Evolutionary conservation across 2,329 filamentous ascomycete genomes (phyloP), one percentile per base, ranked within the genome.

Genomic region (Trichoderma breve): DNA sequence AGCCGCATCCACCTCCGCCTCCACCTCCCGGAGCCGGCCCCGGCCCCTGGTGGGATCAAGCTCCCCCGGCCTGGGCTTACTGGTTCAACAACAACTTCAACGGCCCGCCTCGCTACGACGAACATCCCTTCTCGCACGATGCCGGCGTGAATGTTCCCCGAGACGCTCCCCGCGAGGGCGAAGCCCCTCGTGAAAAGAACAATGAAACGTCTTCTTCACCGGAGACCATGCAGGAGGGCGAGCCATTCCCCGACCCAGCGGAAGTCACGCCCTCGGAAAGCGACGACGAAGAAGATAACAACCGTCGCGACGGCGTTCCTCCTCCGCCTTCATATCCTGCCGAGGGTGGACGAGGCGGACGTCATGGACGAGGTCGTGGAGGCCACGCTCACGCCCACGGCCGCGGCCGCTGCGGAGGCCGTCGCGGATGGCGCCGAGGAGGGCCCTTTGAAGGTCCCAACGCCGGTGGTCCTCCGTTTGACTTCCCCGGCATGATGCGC

Each of bases 401-500:
- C n/a, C 24, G 63, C 7, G 71, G 74, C 24, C 51, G 63, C 4
- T 70, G 47, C 21, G 55, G 67, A 36, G 67, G 67, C 34, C 36
- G 36, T 51, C 67, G 58, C 32, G 67, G 58, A 70, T 63, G 39
- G 55, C 67, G 67, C 43, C 73, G 75, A 30, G 74, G 76, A 15
- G 72, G 73, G 6, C 64, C 30, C 32, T 73, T 77, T 21, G 74
- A 73, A 66, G 70, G 68, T 61, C 78, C 73, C 72, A 76, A 69
- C 63, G 79, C 76, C 70, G 77, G 76, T 61, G 77, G 76, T 65
- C 76, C 24, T 71, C 78, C 74, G 73, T 82, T 83, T 74, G 83
- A 84, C 75, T 79, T 85, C 65, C 74, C 78, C 28, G 78, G 78
- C 39, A 74, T 84, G 74, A 80, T 86, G 78, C 77, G 80, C 36